phyloP scores from a whole-genome alignment of 306 rosid genomes.

The Corylus avellana region DNA sequence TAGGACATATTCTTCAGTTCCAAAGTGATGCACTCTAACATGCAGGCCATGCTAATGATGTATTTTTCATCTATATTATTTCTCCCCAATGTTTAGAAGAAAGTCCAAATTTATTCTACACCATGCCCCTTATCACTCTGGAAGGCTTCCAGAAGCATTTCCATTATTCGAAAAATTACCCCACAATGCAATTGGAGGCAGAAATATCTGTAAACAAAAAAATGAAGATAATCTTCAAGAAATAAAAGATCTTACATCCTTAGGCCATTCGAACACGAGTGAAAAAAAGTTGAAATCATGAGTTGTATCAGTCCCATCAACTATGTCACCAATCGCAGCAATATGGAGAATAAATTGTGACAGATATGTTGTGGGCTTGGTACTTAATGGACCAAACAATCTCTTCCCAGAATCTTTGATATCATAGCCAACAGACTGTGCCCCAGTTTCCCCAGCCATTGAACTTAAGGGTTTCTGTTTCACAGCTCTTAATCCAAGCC shows the following conservation, averaged over 20 bases:
- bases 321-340: constrained; percentile 97
- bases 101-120: neutral
- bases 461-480: constrained; percentile 65
- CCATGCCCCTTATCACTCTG: neutral
- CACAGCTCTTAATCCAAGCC: constrained; percentile 79
- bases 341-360: constrained; percentile 93
- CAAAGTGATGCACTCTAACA: neutral
- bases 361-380: constrained; percentile 81
- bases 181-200: neutral
- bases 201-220: neutral
- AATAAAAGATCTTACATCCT: constrained; percentile 76
- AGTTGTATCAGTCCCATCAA: constrained; percentile 97
- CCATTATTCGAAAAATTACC: constrained; percentile 19
- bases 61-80: neutral
- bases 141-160: neutral
- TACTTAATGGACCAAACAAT: constrained; percentile 75
- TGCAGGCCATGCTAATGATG: neutral
- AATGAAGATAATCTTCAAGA: constrained; percentile 15
- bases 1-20: neutral
- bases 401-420: constrained; percentile 81
- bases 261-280: constrained; percentile 91
- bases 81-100: neutral
- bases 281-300: constrained; percentile 98
- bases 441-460: constrained; percentile 48
- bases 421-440: constrained; percentile 67